Evolutionary conservation across 805 yeast species (phyloP).

Genomic region (Yueomyces sinensis): DNA sequence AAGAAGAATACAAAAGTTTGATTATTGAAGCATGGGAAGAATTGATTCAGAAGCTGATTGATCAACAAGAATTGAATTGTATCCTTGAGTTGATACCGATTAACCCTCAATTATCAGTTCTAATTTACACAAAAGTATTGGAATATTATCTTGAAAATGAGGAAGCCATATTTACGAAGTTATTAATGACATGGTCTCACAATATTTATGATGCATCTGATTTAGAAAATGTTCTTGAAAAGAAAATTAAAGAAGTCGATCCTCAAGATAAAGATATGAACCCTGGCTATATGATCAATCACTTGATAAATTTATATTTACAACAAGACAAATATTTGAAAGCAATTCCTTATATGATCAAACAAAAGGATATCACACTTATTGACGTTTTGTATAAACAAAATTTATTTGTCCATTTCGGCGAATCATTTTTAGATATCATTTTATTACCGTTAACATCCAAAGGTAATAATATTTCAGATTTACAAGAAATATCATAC

Average conservation of each 20-base stretch:
- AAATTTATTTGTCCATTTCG: slow-evolving; percentile 45
- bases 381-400: slow-evolving; percentile 46
- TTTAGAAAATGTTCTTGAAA: slow-evolving; percentile 36
- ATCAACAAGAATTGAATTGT: slow-evolving; percentile 30
- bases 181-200: slow-evolving; percentile 45
- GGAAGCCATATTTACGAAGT: slow-evolving; percentile 25
- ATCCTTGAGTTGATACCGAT: slow-evolving; percentile 48
- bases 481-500: slow-evolving; percentile 29
- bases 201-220: slow-evolving; percentile 34
- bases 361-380: slow-evolving; percentile 38
- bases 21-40: slow-evolving; percentile 44
- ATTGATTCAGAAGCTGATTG: slow-evolving; percentile 43
- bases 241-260: slow-evolving; percentile 24
- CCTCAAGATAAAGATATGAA: slow-evolving; percentile 17
- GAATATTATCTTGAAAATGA: slow-evolving; percentile 28
- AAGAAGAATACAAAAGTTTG: slow-evolving; percentile 9
- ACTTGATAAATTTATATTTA: slow-evolving; percentile 41
- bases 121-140: slow-evolving; percentile 35
- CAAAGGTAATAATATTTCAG: slow-evolving; percentile 15
- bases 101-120: slow-evolving; percentile 24
- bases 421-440: slow-evolving; percentile 38
- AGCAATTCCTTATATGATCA: slow-evolving; percentile 54
- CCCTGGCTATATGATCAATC: slow-evolving; percentile 18
- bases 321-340: slow-evolving; percentile 41
- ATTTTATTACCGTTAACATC: slow-evolving; percentile 28